Base-by-base conservation (phyloP, 2,329 filamentous ascomycete species). In the Bipolaris bicolor region DNA sequence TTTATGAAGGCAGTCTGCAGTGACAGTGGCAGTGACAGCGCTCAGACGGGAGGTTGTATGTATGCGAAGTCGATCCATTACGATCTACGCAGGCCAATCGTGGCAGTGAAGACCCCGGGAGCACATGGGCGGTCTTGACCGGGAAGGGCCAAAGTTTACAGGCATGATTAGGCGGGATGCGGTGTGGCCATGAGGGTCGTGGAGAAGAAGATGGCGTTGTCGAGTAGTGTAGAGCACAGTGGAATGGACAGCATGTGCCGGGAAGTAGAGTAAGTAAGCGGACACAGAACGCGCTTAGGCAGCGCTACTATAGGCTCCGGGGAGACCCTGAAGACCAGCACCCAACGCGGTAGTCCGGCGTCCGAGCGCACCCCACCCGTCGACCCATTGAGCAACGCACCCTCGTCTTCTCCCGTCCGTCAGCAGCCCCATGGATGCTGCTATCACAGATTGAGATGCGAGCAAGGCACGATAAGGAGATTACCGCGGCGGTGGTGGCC, bases 251-350 rank as follows among this genome's bases (percentile, higher is more conserved):
- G 52, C 51, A 58, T 55, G 51, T 34, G 46, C 31, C 37, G 16
- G 26, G 22, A 46, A 33, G 51, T 47, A 47, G 6, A 24, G 20
- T 20, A 20, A 49, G 48, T 26, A 26, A 49, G 48, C 47, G 43
- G 44, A 9, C 9, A 11, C 22, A 24, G 52, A 49, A 55, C 24
- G 34, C 54, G 52, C 60, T 58, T 60, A 56, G 43, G 50, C 49
- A 48, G 39, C 31, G 50, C 54, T 57, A 57, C 49, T 24, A 50
- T 58, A 37, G 50, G 37, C 37, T 49, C 49, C 45, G 49, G 56
- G 43, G 53, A 52, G 57, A 62, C 54, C 54, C 57, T 62, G 60
- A 44, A 24, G 36, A 51, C 3, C 15, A 26, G 20, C 34, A 49
- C 43, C 24, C 31, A 24, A 11, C 22, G 55, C 50, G 55, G 51